Conservation (phyloP, 2,329 filamentous ascomycete genomes). For the Sporothrix dimorphospora region DNA sequence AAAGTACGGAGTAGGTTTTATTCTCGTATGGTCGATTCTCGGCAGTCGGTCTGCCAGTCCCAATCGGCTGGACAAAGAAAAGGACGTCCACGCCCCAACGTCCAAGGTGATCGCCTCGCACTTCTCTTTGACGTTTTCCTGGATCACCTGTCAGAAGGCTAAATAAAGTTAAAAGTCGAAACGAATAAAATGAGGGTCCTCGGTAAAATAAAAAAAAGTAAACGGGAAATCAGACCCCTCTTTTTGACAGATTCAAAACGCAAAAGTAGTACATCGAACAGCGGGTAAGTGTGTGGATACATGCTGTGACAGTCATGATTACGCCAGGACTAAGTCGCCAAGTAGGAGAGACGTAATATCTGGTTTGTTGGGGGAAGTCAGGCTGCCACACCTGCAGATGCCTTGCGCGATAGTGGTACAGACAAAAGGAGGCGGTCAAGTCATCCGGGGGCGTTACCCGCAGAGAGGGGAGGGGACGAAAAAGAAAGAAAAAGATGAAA, state of each 20-base stretch:
- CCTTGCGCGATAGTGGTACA: no score
- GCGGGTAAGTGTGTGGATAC: no score
- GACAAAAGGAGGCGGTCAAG: no score
- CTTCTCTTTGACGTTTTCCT: background rate
- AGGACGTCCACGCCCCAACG: background rate
- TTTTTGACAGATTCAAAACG: background rate
- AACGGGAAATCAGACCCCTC: background rate
- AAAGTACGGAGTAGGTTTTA: no score
- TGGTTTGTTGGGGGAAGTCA: no score
- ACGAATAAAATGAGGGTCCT: background rate
- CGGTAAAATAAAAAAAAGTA: background rate
- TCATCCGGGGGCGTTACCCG: no score
- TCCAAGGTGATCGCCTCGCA: background rate
- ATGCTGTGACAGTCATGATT: no score
- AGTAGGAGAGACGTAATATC: no score
- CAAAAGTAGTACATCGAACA: background rate
- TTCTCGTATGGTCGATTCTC: background rate
- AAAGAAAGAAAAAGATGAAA: no score
- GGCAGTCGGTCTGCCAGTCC: background rate
- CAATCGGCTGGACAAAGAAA: background rate
- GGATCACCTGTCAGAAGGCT: background rate
- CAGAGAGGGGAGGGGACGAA: no score
- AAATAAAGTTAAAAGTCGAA: background rate
- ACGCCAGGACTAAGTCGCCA: no score
- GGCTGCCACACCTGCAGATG: no score